phyloP scores from a whole-genome alignment of 768 basidiomycete species.

The Serendipita vermifera region DNA sequence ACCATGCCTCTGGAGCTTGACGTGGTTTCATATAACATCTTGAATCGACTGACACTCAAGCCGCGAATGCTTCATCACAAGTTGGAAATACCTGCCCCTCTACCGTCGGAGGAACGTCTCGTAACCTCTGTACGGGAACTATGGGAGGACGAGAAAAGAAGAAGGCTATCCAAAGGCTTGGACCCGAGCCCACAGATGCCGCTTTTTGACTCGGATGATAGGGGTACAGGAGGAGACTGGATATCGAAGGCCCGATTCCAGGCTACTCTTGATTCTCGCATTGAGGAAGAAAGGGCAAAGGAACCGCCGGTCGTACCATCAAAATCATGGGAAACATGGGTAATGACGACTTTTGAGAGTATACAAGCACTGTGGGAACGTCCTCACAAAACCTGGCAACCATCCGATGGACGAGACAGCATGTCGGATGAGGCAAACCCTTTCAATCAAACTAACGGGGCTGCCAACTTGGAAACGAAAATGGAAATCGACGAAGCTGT shows the following conservation, averaged over 20 bases:
- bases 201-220: slow-evolving; percentile 50
- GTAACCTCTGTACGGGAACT: slow-evolving; percentile 83
- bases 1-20: slow-evolving; percentile 74
- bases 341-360: slow-evolving; percentile 85
- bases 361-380: slow-evolving; percentile 75
- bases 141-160: slow-evolving; percentile 89
- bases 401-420: slow-evolving; percentile 25
- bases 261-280: slow-evolving; percentile 52
- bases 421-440: background rate
- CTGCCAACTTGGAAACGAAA: slow-evolving; percentile 17
- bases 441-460: slow-evolving; percentile 13
- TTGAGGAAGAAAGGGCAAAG: slow-evolving; percentile 34
- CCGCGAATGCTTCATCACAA: slow-evolving; percentile 57
- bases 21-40: slow-evolving; percentile 62
- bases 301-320: slow-evolving; percentile 19
- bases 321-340: slow-evolving; percentile 52
- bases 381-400: slow-evolving; percentile 45
- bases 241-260: slow-evolving; percentile 61
- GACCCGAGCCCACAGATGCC: slow-evolving; percentile 63
- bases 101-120: slow-evolving; percentile 50
- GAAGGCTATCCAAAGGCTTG: slow-evolving; percentile 54
- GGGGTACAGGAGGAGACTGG: slow-evolving; percentile 51
- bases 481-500: slow-evolving; percentile 41
- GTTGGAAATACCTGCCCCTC: slow-evolving; percentile 43
- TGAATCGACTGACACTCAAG: slow-evolving; percentile 59